Evolutionary conservation across 2,329 filamentous ascomycete species (phyloP), one percentile per base, ranked within the genome.

Genomic region (Parafenestella ontariensis): DNA sequence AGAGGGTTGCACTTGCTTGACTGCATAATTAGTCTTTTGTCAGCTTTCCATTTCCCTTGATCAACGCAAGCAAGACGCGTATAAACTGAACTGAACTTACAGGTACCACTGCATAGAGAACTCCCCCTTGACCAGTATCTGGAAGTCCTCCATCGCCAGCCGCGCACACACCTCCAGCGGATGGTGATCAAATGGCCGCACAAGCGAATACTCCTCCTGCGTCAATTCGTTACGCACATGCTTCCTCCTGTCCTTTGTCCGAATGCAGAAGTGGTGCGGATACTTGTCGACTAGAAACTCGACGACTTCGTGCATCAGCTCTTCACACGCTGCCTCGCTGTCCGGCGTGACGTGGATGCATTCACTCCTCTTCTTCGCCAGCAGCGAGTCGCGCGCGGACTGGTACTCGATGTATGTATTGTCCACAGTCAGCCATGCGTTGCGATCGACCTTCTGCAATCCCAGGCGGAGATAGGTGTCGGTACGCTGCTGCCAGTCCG

Each of bases 81-180:
- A 3, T n/a, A 36, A 20, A 20, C n/a, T 9, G 24, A n/a, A n/a
- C 8, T 15, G 5, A 20, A 65, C 70, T 77, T 56, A 74, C 79
- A 85, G 64, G 48, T 79, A 78, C 57, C 82, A 81, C 52, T 81
- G 76, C 8, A 74, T 77, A 6, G 79, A 79, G 18, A 76, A 77
- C 11, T 78, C 75, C 43, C 74, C 64, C 57, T 77, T 77, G 54
- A 79, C 71, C 33, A 84, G 59, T 33, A 85, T 73, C 45, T 77
- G 82, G 52, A 84, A 76, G 55, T 85, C 82, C 62, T 84, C 82
- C 77, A 79, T 80, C 1, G 78, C 77, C 17, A 85, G 67, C 43
- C 81, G 73, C 0, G 81, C 81, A 9, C 79, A 79, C 13, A 80
- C 69, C 54, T 83, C 82, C n/a, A 84, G 66, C 1, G 82, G 79